A percentile compares a stretch with the other conserved stretches of the same genome.
phyloP scores from a whole-genome alignment of 306 rosid species.

The Geum urbanum region DNA sequence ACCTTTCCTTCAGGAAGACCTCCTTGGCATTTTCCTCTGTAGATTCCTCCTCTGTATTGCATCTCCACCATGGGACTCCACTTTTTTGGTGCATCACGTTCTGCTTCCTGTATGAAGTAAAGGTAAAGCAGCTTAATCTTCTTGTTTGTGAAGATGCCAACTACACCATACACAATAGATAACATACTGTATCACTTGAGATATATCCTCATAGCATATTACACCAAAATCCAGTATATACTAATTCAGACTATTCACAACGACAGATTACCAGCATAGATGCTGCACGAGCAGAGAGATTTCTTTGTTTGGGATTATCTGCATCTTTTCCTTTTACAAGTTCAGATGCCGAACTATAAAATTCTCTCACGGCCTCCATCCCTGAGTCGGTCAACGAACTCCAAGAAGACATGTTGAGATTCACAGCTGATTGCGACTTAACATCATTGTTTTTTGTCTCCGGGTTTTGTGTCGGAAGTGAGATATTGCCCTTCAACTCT shows the following conservation, averaged over 20 bases:
- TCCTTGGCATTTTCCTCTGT: slow-evolving; percentile 91
- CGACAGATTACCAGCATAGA: slow-evolving; percentile 75
- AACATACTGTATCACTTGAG: not conserved
- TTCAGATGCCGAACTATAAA: slow-evolving; percentile 49
- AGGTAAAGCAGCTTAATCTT: slow-evolving; percentile 23
- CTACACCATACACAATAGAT: not conserved
- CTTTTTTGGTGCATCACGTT: slow-evolving; percentile 76
- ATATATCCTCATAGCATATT: too few species aligned
- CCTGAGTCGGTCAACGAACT: slow-evolving; percentile 50
- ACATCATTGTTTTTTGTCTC: slow-evolving; percentile 39
- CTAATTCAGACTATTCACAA: not conserved
- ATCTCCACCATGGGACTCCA: slow-evolving; percentile 88
- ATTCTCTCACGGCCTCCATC: slow-evolving; percentile 58
- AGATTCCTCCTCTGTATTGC: slow-evolving; percentile 83
- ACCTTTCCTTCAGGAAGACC: slow-evolving; percentile 99
- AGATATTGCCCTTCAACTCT: slow-evolving; percentile 46
- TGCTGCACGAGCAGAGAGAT: slow-evolving; percentile 82
- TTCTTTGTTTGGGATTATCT: slow-evolving; percentile 56
- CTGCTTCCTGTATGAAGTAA: slow-evolving; percentile 64
- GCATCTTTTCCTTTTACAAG: slow-evolving; percentile 52
- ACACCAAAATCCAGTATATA: too few species aligned
- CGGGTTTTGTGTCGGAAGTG: slow-evolving; percentile 33
- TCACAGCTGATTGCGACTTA: slow-evolving; percentile 26
- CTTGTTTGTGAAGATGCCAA: too few species aligned
- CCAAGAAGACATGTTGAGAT: slow-evolving; percentile 41